Conservation (phyloP, 108 stramenopile genomes). For the Cylindrotheca closterium region DNA sequence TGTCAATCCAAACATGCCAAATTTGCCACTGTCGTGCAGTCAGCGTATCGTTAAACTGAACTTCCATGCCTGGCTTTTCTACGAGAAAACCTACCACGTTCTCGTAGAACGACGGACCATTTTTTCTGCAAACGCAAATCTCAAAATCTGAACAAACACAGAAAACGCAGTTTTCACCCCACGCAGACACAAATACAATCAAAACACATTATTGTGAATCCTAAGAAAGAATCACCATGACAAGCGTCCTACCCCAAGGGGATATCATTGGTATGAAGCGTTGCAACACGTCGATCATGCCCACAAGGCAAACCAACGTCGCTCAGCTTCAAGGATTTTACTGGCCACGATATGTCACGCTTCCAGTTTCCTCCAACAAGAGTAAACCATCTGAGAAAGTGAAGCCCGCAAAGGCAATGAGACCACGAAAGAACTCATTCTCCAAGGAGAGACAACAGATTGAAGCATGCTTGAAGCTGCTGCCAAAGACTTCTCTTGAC, state of each 20-base stretch:
- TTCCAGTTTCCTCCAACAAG: neutral
- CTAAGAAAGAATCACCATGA: too few species aligned
- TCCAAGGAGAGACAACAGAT: neutral
- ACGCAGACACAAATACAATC: too few species aligned
- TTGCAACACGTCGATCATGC: neutral
- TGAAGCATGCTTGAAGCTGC: neutral
- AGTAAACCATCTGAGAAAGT: neutral
- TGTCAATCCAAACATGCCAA: too few species aligned
- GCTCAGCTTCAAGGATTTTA: slow-evolving; percentile 17
- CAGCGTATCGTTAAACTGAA: too few species aligned
- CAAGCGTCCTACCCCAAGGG: neutral
- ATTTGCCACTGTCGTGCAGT: too few species aligned
- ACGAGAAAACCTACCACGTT: too few species aligned
- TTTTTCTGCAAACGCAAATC: too few species aligned
- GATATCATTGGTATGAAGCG: neutral
- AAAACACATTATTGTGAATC: too few species aligned
- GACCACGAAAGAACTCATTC: neutral
- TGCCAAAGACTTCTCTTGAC: neutral
- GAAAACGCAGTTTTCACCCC: too few species aligned
- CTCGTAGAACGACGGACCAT: too few species aligned
- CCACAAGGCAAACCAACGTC: neutral
- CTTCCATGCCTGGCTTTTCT: too few species aligned
- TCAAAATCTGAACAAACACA: too few species aligned
- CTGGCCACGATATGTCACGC: slow-evolving; percentile 11
- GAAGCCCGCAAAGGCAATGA: neutral